A percentile compares a stretch with the other conserved stretches of the same genome.
These are phyloP conservation scores for Aureobasidium sp. DNA, from an alignment of 2,329 filamentous ascomycete genomes.

Conservation along the genomic window DNA sequence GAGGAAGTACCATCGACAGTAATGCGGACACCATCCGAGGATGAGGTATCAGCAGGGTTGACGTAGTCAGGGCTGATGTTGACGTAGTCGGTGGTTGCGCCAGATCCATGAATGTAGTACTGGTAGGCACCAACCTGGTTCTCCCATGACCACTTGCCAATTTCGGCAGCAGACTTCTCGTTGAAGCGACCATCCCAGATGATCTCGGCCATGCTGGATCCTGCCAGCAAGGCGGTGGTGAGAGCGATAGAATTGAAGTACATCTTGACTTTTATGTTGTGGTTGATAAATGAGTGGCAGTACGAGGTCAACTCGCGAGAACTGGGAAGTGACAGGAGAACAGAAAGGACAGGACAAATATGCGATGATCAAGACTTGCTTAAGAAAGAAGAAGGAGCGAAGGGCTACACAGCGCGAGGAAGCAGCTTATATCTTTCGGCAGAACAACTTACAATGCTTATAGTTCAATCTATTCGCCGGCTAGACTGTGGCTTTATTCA, in stretches of 20 bases:
- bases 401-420: neutral
- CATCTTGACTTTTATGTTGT: neutral
- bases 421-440: neutral
- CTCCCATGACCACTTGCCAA: conserved; percentile 41
- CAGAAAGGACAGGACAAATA: neutral
- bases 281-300: neutral
- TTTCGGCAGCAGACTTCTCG: conserved; percentile 48
- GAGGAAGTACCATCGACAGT: conserved; percentile 58
- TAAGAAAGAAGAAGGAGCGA: neutral
- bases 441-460: neutral
- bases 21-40: conserved; percentile 60
- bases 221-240: conserved; percentile 20
- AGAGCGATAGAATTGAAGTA: conserved; percentile 13
- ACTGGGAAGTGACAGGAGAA: neutral
- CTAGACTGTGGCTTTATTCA: neutral
- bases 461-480: conserved; percentile 1
- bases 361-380: neutral
- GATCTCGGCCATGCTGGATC: conserved; percentile 33
- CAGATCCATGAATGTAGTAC: conserved; percentile 67
- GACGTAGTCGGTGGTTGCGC: conserved; percentile 52
- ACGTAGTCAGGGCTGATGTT: conserved; percentile 55
- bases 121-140: conserved; percentile 65
- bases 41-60: conserved; percentile 57
- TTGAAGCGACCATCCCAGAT: conserved; percentile 64
- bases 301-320: conserved; percentile 12